Evolutionary conservation across 2,329 filamentous ascomycete species (phyloP), one percentile per base, ranked within the genome.

Genomic region (Parafenestella ontariensis): DNA sequence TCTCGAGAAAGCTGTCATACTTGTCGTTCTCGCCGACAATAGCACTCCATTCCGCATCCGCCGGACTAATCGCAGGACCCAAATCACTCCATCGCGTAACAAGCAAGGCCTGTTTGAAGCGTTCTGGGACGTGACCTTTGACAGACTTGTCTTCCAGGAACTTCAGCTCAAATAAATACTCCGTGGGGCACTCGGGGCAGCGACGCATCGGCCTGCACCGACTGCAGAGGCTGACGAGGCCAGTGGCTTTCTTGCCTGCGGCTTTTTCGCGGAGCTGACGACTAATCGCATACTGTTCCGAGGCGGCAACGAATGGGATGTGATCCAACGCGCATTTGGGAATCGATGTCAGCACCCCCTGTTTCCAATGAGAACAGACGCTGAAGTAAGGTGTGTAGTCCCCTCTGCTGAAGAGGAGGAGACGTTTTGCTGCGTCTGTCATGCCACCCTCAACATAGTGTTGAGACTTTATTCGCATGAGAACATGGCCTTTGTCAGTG

Each of bases 361-460:
- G 83, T 17, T 81, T 78, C 85, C 85, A 88, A 68, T 88, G 85
- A 1, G 83, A 79, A 61, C 85, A 88, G 1, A 81, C 82, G 10
- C 83, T 85, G 71, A 88, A 88, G 67, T 83, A 88, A 0, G 85
- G 85, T 48, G 77, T 81, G 71, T 86, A 87, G 62, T 87, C 85
- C 46, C 85, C 82, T 52, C 83, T 79, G 26, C 80, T 84, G 71
- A 84, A 87, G 1, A 88, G 78, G 2, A 88, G 76, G 49, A 85
- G 75, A 1, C 85, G 81, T 60, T 83, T 77, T 3, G 77, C 79
- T 3, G 81, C 81, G 5, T 79, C 75, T 0, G 84, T 82, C 23
- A 87, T 76, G 2, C 76, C 81, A 0, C 78, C 72, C 1, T 64
- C 54, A 1, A 85, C 84, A 56, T 84, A 86, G 18, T 74, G 73